Base-by-base conservation (phyloP, 306 rosid genomes). In the Castanea crenata region DNA sequence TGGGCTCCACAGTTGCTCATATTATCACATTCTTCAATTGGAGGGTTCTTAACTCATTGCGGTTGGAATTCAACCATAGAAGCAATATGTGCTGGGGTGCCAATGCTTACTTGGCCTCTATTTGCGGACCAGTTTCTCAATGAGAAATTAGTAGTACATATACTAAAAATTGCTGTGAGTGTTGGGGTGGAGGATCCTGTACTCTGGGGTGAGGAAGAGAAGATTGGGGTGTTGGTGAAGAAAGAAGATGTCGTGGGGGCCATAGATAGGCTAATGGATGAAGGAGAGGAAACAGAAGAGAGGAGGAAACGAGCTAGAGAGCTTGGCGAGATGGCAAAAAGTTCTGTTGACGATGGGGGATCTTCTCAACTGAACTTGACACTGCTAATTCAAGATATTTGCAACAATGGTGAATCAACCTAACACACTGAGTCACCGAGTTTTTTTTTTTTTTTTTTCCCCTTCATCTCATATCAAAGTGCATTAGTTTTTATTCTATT, bases 51-150 rank as follows among this genome's bases (percentile, higher is more conserved):
- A 67, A 85, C 90, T 29, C 93, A 89, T 51, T 91, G 93, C 72
- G 93, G 92, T 5, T 89, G 93, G 96, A 88, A 88, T 71, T 91
- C 93, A 8, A 75, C 78, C 1, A 16, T 88, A 1, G 96, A 89
- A 71, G 88, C 88, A 16, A 72, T 91, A 56, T 77, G 85, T 78
- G 85, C 75, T 11, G 92, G 90, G 3, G 56, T 84, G 19, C 88
- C 90, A 3, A 18, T 82, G 75, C 8, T 85, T 3, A 84, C 86
- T n/a, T 87, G 88, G 65, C 85, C 90, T 1, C 16, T 87, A 8
- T 84, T 82, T 23, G 81, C 75, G 0, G 90, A 87, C 27, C 87
- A 87, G 55, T 84, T 87, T 83, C 14, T 74, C 1, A 85, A 77
- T 75, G 88, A 87, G 74, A 82, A 76, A 55, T 25, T 87, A 5